phyloP scores from a whole-genome alignment of 192 early-diverging fungal species.

The Coemansia sp. region DNA sequence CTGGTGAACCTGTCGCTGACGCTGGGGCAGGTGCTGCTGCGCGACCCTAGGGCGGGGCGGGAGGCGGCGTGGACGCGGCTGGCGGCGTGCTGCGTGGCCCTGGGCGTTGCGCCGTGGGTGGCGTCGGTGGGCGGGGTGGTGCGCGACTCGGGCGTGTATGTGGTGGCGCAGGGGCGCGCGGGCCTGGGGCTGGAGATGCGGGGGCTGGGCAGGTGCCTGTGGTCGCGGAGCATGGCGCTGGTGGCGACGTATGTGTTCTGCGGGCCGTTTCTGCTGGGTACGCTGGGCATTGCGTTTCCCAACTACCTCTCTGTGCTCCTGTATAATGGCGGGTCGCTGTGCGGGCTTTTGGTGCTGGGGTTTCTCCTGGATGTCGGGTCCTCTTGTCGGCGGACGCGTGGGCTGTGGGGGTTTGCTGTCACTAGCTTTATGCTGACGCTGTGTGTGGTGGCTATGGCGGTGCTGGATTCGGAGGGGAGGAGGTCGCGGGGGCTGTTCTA shows the following conservation, averaged over 20 bases:
- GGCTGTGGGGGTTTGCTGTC: slow-evolving; percentile 10
- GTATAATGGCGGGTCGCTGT: slow-evolving; percentile 13
- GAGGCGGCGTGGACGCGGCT: slow-evolving; percentile 9
- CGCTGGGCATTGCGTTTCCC: slow-evolving; percentile 7
- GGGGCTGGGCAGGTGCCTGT: background rate
- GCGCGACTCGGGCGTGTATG: slow-evolving; percentile 26
- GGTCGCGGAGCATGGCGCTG: slow-evolving; percentile 1
- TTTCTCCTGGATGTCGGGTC: slow-evolving; percentile 18
- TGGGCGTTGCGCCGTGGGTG: background rate
- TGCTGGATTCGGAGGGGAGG: background rate
- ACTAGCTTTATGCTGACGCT: background rate
- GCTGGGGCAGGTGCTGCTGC: slow-evolving; percentile 7
- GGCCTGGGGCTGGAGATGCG: background rate
- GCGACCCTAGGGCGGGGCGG: background rate
- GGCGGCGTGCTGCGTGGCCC: background rate
- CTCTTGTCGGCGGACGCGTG: slow-evolving; percentile 2
- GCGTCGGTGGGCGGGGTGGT: slow-evolving; percentile 8
- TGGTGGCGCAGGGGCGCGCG: background rate
- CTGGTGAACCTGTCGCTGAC: slow-evolving; percentile 19
- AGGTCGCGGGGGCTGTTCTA: slow-evolving; percentile 4
- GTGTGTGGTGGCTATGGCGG: background rate
- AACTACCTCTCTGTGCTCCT: slow-evolving; percentile 9
- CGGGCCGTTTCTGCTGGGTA: slow-evolving; percentile 13
- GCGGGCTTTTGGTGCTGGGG: slow-evolving; percentile 8
- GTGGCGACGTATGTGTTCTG: slow-evolving; percentile 31